Evolutionary conservation across 2,329 filamentous ascomycete species (phyloP).

Genomic region (Balansia obtecta): DNA sequence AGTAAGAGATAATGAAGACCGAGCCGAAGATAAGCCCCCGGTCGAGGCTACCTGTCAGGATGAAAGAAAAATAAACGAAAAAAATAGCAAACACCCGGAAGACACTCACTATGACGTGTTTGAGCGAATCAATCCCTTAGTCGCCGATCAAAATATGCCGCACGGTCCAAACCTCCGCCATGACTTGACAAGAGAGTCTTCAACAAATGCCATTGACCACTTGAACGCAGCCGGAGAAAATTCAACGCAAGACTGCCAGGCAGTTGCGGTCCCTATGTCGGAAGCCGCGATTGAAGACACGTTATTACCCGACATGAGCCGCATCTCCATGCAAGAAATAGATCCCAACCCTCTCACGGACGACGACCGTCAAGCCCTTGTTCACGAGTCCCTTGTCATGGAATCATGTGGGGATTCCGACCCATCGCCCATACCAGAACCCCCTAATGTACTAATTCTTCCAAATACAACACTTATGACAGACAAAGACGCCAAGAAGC

Average conservation of each 20-base stretch:
- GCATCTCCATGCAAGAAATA: constrained; percentile 21
- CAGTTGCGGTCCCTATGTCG: not conserved
- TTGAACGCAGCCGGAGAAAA: not conserved
- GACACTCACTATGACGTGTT: no score
- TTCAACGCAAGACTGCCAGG: not conserved
- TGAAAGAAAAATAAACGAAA: not conserved
- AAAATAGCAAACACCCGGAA: not conserved
- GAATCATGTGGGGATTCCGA: constrained; percentile 9
- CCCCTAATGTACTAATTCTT: constrained; percentile 31
- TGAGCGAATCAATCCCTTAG: no score
- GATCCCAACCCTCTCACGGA: constrained; percentile 25
- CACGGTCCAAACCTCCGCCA: no score
- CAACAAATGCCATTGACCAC: no score
- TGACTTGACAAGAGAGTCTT: no score
- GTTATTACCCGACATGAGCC: constrained; percentile 6
- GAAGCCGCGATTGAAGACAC: not conserved
- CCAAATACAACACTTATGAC: constrained; percentile 46
- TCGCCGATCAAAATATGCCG: no score
- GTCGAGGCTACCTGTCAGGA: not conserved
- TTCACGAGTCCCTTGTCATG: not conserved
- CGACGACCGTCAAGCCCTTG: not conserved
- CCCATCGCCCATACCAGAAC: constrained; percentile 31
- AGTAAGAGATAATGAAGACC: not conserved
- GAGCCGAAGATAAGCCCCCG: no score
- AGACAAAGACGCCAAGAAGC: constrained; percentile 53